Percentiles rank a stretch among this genome's conserved stretches.
phyloP scores from a whole-genome alignment of 768 basidiomycete genomes.

The Scleroderma citrinum region DNA sequence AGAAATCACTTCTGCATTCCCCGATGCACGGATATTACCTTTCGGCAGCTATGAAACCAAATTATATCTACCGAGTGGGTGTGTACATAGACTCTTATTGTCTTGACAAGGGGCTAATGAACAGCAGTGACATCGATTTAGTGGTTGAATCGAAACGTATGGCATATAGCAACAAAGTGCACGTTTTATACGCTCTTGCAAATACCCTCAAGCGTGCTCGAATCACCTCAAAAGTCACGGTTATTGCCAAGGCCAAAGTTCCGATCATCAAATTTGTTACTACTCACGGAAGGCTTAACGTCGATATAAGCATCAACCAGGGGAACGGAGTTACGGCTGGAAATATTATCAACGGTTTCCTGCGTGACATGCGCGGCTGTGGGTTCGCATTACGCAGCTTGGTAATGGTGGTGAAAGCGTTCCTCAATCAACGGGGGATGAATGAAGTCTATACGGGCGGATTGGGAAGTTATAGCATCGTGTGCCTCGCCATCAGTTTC shows the following conservation, averaged over 20 bases:
- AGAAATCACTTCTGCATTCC: slow-evolving; percentile 59
- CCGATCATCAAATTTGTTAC: slow-evolving; percentile 97
- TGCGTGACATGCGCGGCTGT: slow-evolving; percentile 50
- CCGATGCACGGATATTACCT: slow-evolving; percentile 74
- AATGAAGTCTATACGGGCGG: slow-evolving; percentile 99
- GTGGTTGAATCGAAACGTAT: slow-evolving; percentile 79
- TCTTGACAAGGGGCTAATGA: slow-evolving; percentile 10
- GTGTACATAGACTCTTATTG: slow-evolving; percentile 22
- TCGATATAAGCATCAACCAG: slow-evolving; percentile 95
- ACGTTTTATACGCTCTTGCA: slow-evolving; percentile 72
- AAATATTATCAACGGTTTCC: slow-evolving; percentile 72
- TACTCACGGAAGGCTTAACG: slow-evolving; percentile 70
- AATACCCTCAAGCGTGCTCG: slow-evolving; percentile 65
- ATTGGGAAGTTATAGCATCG: slow-evolving; percentile 89
- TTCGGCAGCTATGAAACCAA: slow-evolving; percentile 95
- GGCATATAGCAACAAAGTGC: slow-evolving; percentile 61
- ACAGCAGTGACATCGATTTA: slow-evolving; percentile 84
- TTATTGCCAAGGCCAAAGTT: slow-evolving; percentile 91
- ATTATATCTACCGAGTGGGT: slow-evolving; percentile 91
- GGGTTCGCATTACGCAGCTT: slow-evolving; percentile 74
- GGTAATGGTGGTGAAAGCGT: slow-evolving; percentile 85
- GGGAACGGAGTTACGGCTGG: slow-evolving; percentile 77
- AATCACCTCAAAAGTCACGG: slow-evolving; percentile 75
- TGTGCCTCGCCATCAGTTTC: slow-evolving; percentile 90
- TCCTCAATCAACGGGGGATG: slow-evolving; percentile 84